phyloP scores from a whole-genome alignment of 352 stramenopile species.

The Globisporangium megalacanthum region DNA sequence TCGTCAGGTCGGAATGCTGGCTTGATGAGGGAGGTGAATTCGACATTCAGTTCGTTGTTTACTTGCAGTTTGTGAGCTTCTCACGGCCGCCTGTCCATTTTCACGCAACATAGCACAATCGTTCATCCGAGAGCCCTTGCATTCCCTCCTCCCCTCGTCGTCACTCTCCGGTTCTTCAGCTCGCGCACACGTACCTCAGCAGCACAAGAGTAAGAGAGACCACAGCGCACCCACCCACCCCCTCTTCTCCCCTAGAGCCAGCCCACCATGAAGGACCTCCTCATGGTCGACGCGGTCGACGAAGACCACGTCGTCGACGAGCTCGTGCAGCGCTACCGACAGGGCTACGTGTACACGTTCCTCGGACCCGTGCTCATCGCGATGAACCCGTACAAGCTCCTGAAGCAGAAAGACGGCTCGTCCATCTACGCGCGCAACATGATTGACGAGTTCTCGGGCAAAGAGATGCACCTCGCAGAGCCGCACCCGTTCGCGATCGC shows the following conservation, averaged over 20 bases:
- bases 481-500: slow-evolving; percentile 84
- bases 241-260: not conserved
- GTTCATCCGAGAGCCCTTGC: not conserved
- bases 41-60: not conserved
- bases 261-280: slow-evolving; percentile 51
- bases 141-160: not conserved
- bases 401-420: slow-evolving; percentile 50
- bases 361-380: slow-evolving; percentile 88
- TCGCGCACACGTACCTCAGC: not conserved
- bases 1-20: too few species aligned
- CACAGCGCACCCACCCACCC: too few species aligned
- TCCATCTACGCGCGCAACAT: slow-evolving; percentile 79
- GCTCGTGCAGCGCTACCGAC: slow-evolving; percentile 70
- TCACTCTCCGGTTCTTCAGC: not conserved
- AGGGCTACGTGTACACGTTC: slow-evolving; percentile 88
- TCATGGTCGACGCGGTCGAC: slow-evolving; percentile 75
- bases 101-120: slow-evolving; percentile 1
- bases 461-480: slow-evolving; percentile 75
- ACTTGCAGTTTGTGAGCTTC: not conserved
- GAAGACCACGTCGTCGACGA: slow-evolving; percentile 74
- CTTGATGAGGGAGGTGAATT: too few species aligned
- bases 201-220: too few species aligned
- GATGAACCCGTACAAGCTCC: slow-evolving; percentile 89
- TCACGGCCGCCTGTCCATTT: not conserved
- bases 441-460: slow-evolving; percentile 74